Evolutionary conservation across 345 rosid genomes (phyloP), one percentile per base, ranked within the genome.

Genomic region (Citrus inodora): DNA sequence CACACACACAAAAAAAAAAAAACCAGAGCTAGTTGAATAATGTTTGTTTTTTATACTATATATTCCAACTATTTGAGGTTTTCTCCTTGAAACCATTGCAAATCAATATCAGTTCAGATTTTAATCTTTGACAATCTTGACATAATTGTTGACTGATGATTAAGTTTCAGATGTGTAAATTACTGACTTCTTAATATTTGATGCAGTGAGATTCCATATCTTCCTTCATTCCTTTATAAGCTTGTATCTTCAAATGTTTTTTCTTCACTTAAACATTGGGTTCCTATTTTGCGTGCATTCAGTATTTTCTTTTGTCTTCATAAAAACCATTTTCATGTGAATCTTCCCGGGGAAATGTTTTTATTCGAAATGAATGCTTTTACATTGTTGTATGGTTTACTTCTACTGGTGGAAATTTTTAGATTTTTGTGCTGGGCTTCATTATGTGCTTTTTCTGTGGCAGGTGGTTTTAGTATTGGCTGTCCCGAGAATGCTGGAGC

Each of bases 401-500:
- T 62, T 48, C 24, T 37, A 42, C 55, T 56, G 69, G 48, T 65
- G 11, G 35, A 27, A 69, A 68, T 61, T 63, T 53, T 48, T 46
- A 42, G 4, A 16, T 46, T 66, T 27, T 60, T 77, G 7, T 68
- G 30, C 72, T 55, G 24, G 24, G 59, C 79, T 82, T 58, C 69
- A 67, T 74, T 59, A 38, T 28, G 63, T 79, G 69, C 40, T 75
- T 75, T 82, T 33, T n/a, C 64, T 60, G 78, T 38, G 75, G 82
- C 87, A 93, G 99, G 99, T 88, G 99, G 98, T 40, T 72, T 86
- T 60, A 96, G 98, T 82, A 81, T 89, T 51, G 97, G 94, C 74
- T 94, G 98, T 82, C 93, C 92, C 32, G 70, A 83, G 78, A 96
- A 94, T 91, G 87, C 98, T 81, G 99, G 99, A 80, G 98, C 97